These are phyloP conservation scores for Triticum aestivum DNA, from an alignment of 176 grass and related monocot genomes.

Conservation along the genomic window DNA sequence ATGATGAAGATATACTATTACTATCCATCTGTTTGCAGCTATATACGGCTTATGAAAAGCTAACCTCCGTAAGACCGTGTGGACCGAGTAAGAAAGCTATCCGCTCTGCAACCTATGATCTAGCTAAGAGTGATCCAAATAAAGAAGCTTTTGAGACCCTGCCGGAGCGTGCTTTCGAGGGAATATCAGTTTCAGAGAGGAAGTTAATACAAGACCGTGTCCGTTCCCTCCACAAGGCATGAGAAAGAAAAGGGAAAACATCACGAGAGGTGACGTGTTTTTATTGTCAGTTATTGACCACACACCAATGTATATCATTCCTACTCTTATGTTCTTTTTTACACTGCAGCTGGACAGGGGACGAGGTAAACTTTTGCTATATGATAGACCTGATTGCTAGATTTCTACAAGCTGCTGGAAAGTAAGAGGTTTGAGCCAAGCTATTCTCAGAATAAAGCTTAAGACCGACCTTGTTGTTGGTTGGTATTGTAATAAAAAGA, in stretches of 20 bases:
- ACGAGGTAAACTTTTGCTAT: neutral
- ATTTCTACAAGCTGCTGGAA: neutral
- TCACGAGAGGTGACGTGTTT: neutral
- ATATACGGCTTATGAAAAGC: slow-evolving; percentile 57
- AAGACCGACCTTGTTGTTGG: neutral
- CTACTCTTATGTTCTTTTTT: neutral
- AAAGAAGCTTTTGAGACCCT: slow-evolving; percentile 87
- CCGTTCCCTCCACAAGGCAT: slow-evolving; percentile 44
- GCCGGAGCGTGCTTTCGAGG: slow-evolving; percentile 67
- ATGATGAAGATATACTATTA: neutral
- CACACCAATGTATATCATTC: neutral
- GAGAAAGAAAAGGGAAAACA: slow-evolving; percentile 7
- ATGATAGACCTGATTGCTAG: neutral
- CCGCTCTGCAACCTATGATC: slow-evolving; percentile 63
- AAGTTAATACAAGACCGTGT: slow-evolving; percentile 64
- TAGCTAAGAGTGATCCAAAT: slow-evolving; percentile 72
- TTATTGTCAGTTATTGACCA: neutral
- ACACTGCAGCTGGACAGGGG: neutral
- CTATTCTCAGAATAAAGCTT: slow-evolving; percentile 13
- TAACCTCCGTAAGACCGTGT: slow-evolving; percentile 70
- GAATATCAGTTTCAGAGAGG: slow-evolving; percentile 61
- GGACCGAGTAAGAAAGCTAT: slow-evolving; percentile 81
- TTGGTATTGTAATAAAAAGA: slow-evolving; percentile 4
- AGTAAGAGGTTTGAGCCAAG: neutral
- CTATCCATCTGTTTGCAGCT: slow-evolving; percentile 43